Conservation (phyloP, 1,139 yeast species). For the Hemisphaericaspora xylofermentans region DNA sequence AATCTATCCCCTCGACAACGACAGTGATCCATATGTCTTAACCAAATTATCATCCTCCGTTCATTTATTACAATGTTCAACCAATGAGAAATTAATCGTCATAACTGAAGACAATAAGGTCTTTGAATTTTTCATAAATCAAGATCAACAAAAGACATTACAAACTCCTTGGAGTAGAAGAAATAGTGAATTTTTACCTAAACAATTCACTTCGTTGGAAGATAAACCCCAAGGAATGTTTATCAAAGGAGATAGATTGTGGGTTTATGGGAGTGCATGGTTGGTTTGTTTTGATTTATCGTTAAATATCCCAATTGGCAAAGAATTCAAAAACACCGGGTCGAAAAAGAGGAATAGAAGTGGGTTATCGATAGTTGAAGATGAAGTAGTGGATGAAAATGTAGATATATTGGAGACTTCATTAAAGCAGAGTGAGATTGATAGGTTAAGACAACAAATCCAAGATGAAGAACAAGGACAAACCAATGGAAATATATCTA, state of each 20-base stretch:
- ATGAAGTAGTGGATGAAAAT: constrained; percentile 25
- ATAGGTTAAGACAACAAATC: constrained; percentile 26
- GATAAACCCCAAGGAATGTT: constrained; percentile 80
- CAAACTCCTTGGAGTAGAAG: constrained; percentile 79
- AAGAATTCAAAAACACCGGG: constrained; percentile 25
- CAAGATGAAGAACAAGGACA: constrained; percentile 30
- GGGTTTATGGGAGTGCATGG: constrained; percentile 93
- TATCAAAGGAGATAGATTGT: constrained; percentile 43
- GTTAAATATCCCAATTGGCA: constrained; percentile 53
- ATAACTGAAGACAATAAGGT: constrained; percentile 75
- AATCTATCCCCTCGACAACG: constrained; percentile 33
- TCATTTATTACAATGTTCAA: constrained; percentile 61
- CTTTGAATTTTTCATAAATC: constrained; percentile 55
- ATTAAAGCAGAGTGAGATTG: constrained; percentile 33
- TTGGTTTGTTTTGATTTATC: constrained; percentile 69
- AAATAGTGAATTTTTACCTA: constrained; percentile 75
- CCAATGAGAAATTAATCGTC: constrained; percentile 53
- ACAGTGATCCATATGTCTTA: constrained; percentile 24
- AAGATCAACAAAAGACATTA: constrained; percentile 27
- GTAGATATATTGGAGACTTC: constrained; percentile 33
- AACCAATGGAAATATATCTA: constrained; percentile 15
- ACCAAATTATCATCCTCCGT: constrained; percentile 60
- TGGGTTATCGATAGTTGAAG: constrained; percentile 52
- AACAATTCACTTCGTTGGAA: constrained; percentile 53
- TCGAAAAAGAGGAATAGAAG: constrained; percentile 62